Percentiles rank a stretch among this genome's conserved stretches.
These are phyloP conservation scores for Athelia sp. DNA, from an alignment of 1,284 basidiomycete genomes.

Conservation along the genomic window DNA sequence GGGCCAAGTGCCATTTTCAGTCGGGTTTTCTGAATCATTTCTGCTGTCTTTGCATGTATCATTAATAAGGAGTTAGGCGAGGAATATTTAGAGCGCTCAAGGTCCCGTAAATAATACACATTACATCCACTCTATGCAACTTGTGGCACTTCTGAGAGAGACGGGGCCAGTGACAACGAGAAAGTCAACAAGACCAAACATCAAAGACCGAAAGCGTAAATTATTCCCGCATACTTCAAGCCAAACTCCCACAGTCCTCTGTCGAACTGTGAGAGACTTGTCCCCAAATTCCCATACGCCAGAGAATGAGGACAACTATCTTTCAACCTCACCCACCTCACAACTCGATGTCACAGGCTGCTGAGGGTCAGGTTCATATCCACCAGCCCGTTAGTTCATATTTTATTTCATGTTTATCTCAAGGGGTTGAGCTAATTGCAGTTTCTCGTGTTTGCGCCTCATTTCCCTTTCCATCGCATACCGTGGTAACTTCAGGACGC, in stretches of 20 bases:
- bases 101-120: too few relatives aligned
- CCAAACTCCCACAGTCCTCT: conserved; percentile 1
- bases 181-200: not conserved
- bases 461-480: conserved; percentile 11
- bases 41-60: not conserved
- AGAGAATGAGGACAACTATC: not conserved
- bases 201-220: not conserved
- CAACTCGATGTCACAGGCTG: not conserved
- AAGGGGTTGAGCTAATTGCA: conserved; percentile 12
- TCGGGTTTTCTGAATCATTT: conserved; percentile 3
- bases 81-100: too few relatives aligned
- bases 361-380: not conserved
- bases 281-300: conserved; percentile 1
- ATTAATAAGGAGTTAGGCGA: not conserved
- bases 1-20: conserved; percentile 9
- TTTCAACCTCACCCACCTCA: not conserved
- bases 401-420: not conserved
- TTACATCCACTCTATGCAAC: too few relatives aligned
- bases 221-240: not conserved
- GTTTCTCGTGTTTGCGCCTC: conserved; percentile 32
- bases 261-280: not conserved
- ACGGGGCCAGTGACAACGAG: too few relatives aligned
- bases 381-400: not conserved
- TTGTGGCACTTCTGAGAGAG: too few relatives aligned
- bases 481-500: conserved; percentile 14